Evolutionary conservation across 192 early-diverging fungal species (phyloP), one percentile per base, ranked within the genome.

Genomic region (Linnemannia zychae): DNA sequence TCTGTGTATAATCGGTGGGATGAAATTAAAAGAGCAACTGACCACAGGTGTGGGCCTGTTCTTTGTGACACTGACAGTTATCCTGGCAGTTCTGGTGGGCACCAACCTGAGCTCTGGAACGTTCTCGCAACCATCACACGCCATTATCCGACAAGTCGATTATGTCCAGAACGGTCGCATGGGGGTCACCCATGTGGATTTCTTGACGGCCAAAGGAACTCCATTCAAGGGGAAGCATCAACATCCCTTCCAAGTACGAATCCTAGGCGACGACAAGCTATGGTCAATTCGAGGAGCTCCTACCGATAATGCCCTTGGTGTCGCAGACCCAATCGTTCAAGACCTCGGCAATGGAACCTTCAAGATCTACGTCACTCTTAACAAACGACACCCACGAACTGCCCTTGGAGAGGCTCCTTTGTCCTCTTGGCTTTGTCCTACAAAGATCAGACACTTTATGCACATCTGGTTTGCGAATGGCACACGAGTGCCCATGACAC

Each of bases 381-480:
- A 49, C 22, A 76, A 46, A 4, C 65, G 33, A 1, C 36, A 65
- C 44, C 50, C 57, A 15, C 57, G 12, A 63, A 28, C 2, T 31
- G 24, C 24, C 28, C 28, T 12, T 63, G 57, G 24, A 24, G 12
- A 63, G 24, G 13, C 15, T 11, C 57, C 24, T 12, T 63, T 63
- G 57, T 63, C 57, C 9, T 24, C 22, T 1, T 78, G 77, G 77
- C 18, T 44, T 11, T 68, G 77, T 22, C 15, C 22, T 33, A 57
- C 71, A 11, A 40, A 67, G 20, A 16, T 63, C 0, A n/a, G 16
- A n/a, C 48, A 67, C 31, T 79, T 36, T 67, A 24, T 79, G 20
- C 78, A 79, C 33, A 52, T 79, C 40, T 79, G 78, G 78, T 79
- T 79, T 34, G 57, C 46, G 31, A 74, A 79, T 28, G 78, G 78